phyloP scores from a whole-genome alignment of 148 eudicot species.

The Rhododendron mucronatum region DNA sequence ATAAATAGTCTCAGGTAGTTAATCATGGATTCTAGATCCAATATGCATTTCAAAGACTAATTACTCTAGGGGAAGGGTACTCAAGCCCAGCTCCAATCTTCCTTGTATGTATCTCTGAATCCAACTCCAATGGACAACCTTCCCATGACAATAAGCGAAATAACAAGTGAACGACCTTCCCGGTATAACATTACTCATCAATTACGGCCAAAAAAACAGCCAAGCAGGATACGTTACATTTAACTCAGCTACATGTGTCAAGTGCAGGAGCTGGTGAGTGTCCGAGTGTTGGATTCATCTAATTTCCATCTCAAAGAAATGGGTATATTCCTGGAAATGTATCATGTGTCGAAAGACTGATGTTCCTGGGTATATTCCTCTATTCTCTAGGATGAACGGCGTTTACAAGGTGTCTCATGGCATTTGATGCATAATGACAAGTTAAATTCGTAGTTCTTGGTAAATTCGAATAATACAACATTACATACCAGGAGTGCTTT shows the following conservation, averaged over 20 bases:
- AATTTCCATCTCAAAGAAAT: not conserved
- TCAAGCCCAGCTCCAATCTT: too few relatives aligned
- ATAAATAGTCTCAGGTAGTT: not conserved
- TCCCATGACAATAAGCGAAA: not conserved
- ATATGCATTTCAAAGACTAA: too few relatives aligned
- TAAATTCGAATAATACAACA: not conserved
- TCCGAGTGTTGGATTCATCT: not conserved
- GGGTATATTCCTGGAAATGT: not conserved
- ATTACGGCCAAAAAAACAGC: not conserved
- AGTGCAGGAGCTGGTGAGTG: not conserved
- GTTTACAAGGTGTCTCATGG: not conserved
- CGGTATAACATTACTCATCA: not conserved
- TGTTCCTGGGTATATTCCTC: not conserved
- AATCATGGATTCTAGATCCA: not conserved
- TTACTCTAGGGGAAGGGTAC: too few relatives aligned
- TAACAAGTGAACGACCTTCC: not conserved
- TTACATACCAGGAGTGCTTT: not conserved
- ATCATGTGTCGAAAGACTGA: not conserved
- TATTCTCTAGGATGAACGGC: not conserved
- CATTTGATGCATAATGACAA: not conserved
- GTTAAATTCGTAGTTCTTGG: not conserved
- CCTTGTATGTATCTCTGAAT: not conserved
- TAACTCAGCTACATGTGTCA: not conserved
- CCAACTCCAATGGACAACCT: not conserved
- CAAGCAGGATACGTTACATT: not conserved